Conservation (phyloP, 345 rosid genomes). For the Hibiscus syriacus region DNA sequence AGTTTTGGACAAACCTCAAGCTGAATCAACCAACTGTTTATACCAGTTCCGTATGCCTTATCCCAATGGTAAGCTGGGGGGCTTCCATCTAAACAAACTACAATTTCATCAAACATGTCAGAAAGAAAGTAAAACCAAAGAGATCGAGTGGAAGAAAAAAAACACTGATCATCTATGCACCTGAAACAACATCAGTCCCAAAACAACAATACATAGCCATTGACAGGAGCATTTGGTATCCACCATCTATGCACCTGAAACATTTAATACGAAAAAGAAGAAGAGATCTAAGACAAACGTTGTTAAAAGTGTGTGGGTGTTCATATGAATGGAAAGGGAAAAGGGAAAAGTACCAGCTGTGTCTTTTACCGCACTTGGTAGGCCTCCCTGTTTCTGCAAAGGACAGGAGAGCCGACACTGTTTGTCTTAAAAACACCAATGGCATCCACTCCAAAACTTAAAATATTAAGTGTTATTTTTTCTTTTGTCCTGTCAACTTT, state of each 20-base stretch:
- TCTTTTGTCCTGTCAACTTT: background rate
- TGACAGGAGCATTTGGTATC: slow-evolving; percentile 34
- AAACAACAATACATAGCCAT: slow-evolving; percentile 37
- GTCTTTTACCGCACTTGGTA: background rate
- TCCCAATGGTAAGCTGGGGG: slow-evolving; percentile 87
- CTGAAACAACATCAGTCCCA: slow-evolving; percentile 27
- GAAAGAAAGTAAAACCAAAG: too few species aligned
- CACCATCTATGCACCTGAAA: slow-evolving; percentile 48
- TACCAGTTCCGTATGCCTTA: slow-evolving; percentile 72
- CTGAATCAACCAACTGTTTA: slow-evolving; percentile 72
- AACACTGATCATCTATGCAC: too few species aligned
- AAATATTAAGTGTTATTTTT: background rate
- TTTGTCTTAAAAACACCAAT: slow-evolving; percentile 19
- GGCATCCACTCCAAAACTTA: background rate
- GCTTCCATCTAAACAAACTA: slow-evolving; percentile 97
- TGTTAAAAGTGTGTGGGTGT: background rate
- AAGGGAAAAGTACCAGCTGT: background rate
- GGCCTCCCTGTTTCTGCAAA: background rate
- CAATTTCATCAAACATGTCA: background rate
- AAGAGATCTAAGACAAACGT: background rate
- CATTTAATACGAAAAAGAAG: background rate
- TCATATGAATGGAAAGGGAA: background rate
- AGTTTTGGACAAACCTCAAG: slow-evolving; percentile 52
- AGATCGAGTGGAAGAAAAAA: too few species aligned
- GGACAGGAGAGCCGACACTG: slow-evolving; percentile 44